Evolutionary conservation across 768 basidiomycete species (phyloP), one percentile per base, ranked within the genome.

Genomic region (Xerocomellus chrysenteron): DNA sequence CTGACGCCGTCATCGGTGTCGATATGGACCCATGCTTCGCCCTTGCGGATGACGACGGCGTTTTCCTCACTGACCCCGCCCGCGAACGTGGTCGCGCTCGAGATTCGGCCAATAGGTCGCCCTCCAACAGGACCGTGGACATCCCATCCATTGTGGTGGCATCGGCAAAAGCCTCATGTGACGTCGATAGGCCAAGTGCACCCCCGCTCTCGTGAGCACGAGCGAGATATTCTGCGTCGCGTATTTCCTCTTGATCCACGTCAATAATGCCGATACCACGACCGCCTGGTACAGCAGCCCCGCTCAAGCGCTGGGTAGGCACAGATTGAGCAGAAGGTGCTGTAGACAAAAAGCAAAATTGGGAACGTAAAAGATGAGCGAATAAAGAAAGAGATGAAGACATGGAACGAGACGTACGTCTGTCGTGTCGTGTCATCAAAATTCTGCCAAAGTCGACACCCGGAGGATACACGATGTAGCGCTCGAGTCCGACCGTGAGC

Each of bases 381-480:
- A 28, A 30, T 14, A 26, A 13, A 4, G 24, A 2, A 16, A 37
- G 24, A 2, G 13, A 40, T 8, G 26, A 3, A 28, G 17, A 7
- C 4, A 3, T 26, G n/a, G 19, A 4, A 45, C 4, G 13, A 21
- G 21, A 52, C 62, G 26, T 47, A 70, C 68, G 44, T 42, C 48
- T 62, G 3, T 60, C 60, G 0, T 52, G 60, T 12, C 53, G 50
- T 0, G 59, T 63, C 69, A 69, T 63, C 5, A 83, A 58, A 12
- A 78, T 58, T 47, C 65, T 67, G 24, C 77, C 76, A 66, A 88
- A 90, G 66, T 93, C 85, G 42, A 89, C 70, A 12, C 86, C 85
- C 0, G 78, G 76, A 1, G 89, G 85, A 59, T 88, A 92, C 28
- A 77, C 65, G 57, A 86, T 82, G 70, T 92, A 93, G 54, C 85